These are phyloP conservation scores for Colletotrichum somersetense DNA, from an alignment of 2,329 filamentous ascomycete genomes.

Conservation along the genomic window DNA sequence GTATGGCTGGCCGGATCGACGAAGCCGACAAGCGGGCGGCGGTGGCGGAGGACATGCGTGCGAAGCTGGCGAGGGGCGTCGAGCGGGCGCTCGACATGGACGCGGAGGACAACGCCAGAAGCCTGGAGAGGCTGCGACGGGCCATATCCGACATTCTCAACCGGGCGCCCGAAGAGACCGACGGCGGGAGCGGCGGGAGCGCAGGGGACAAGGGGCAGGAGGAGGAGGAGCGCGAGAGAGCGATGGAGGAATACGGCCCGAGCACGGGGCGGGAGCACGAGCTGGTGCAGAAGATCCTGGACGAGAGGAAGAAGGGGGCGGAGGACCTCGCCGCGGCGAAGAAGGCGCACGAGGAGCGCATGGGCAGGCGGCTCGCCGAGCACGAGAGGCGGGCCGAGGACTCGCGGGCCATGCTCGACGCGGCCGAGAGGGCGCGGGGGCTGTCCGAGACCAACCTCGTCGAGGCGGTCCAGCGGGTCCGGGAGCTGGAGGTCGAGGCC, in stretches of 20 bases:
- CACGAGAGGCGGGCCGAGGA: background rate
- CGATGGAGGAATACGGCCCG: background rate
- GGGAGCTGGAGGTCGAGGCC: no score
- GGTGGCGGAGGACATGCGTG: background rate
- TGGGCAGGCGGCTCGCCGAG: background rate
- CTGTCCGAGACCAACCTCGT: background rate
- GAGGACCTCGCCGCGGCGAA: background rate
- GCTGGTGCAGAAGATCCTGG: background rate
- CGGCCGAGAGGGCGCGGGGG: background rate
- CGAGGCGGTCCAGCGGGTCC: background rate
- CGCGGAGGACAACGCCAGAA: background rate
- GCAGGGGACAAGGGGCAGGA: background rate
- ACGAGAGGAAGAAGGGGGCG: background rate
- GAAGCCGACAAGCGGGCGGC: background rate
- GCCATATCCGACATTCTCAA: conserved; percentile 1
- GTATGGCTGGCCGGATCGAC: background rate
- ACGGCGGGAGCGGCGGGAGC: background rate
- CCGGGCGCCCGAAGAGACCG: background rate
- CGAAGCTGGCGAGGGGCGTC: background rate
- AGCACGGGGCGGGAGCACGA: background rate
- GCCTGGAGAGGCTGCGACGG: background rate
- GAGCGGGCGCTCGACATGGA: background rate
- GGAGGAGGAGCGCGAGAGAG: background rate
- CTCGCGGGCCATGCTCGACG: background rate
- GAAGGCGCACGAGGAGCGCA: background rate